Evolutionary conservation across 148 eudicot species (phyloP).

Genomic region (Simmondsia chinensis): DNA sequence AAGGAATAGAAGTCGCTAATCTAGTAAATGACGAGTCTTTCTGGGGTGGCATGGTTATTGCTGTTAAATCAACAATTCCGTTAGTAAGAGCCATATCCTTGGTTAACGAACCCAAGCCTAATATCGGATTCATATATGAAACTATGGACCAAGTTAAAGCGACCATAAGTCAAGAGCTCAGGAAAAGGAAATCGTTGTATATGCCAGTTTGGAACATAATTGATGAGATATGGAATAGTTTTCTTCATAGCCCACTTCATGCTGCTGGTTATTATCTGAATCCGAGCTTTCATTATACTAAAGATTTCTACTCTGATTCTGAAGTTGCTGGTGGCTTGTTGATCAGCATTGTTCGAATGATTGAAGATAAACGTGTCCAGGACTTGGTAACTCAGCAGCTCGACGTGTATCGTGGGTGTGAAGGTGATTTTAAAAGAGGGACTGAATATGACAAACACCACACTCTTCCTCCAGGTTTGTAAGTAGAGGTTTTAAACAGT

Average conservation of each 20-base stretch:
- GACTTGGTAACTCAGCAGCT: conserved; percentile 21
- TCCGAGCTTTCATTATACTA: conserved; percentile 15
- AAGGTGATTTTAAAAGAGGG: conserved; percentile 23
- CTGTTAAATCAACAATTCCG: conserved; percentile 29
- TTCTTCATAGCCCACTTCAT: conserved; percentile 42
- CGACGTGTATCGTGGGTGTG: conserved; percentile 16
- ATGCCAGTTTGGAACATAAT: conserved; percentile 30
- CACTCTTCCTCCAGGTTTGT: conserved; percentile 35
- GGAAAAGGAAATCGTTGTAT: conserved; percentile 9
- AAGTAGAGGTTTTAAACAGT: no score
- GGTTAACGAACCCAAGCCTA: conserved; percentile 15
- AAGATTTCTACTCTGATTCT: conserved; percentile 20
- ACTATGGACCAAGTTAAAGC: conserved; percentile 47
- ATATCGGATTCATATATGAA: conserved; percentile 36
- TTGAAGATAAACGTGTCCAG: conserved; percentile 4
- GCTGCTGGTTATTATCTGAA: conserved; percentile 40
- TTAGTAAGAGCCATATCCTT: conserved; percentile 19
- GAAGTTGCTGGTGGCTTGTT: conserved; percentile 28
- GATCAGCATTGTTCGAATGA: conserved; percentile 19
- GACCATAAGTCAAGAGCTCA: conserved; percentile 22
- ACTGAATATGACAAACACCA: conserved; percentile 3
- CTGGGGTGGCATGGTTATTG: conserved; percentile 18
- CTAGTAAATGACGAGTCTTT: conserved; percentile 21
- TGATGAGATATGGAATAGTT: conserved; percentile 36
- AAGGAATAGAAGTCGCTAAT: conserved; percentile 23